Evolutionary conservation across 257 asterid genomes (phyloP).

Genomic region (Sherardia arvensis): DNA sequence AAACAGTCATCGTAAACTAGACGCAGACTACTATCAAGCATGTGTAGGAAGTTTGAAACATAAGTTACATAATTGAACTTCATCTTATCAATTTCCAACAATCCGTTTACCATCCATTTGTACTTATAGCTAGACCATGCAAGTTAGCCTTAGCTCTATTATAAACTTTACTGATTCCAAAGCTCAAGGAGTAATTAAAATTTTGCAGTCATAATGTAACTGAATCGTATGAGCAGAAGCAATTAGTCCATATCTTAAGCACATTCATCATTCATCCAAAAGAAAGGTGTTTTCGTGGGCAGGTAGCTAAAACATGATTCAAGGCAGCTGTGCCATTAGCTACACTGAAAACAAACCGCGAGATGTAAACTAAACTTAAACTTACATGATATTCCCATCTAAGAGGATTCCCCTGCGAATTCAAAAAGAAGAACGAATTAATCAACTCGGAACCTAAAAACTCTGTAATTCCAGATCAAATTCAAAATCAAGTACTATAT

Average conservation of each 20-base stretch:
- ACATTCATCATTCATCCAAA: neutral
- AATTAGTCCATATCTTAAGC: neutral
- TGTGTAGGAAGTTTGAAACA: neutral
- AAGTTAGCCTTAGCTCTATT: neutral
- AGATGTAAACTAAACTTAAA: constrained; percentile 4
- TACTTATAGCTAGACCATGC: neutral
- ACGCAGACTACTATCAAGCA: neutral
- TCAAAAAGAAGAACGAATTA: neutral
- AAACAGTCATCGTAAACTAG: constrained; percentile 9
- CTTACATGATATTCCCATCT: constrained; percentile 96
- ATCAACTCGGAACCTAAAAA: neutral
- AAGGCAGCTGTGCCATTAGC: neutral
- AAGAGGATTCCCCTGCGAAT: constrained; percentile 53
- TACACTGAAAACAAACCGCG: neutral
- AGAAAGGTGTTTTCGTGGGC: neutral
- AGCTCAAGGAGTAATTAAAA: neutral
- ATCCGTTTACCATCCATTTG: neutral
- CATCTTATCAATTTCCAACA: neutral
- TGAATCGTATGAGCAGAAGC: neutral
- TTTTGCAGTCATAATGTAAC: neutral
- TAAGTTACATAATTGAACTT: neutral
- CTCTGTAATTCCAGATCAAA: neutral
- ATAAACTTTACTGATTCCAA: neutral
- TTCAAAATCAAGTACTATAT: neutral
- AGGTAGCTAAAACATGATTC: neutral